Evolutionary conservation across 1,284 basidiomycete genomes (phyloP).

Genomic region (Coniferiporia weirii): DNA sequence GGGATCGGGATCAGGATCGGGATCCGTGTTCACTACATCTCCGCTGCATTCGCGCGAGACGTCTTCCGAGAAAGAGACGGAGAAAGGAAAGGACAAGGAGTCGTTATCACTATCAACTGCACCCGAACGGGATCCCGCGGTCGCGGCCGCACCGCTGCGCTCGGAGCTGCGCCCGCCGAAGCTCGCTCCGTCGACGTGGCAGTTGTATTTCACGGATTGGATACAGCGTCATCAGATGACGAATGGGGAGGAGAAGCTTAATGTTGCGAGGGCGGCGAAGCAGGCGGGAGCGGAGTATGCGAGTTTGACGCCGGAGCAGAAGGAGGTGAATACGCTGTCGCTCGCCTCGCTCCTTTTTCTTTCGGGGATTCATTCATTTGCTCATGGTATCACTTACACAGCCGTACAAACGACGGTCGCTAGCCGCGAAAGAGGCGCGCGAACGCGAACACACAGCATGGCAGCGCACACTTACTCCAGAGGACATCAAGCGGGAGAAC

Average conservation of each 20-base stretch:
- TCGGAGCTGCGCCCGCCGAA: constrained; percentile 82
- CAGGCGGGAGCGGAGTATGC: constrained; percentile 92
- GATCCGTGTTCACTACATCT: too few relatives aligned
- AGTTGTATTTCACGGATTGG: constrained; percentile 95
- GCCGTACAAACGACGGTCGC: constrained; percentile 81
- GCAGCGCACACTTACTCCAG: constrained; percentile 86
- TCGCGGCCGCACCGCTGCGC: constrained; percentile 46
- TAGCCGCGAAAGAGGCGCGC: constrained; percentile 77
- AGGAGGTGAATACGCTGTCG: constrained; percentile 59
- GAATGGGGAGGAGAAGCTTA: constrained; percentile 66
- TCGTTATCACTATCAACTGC: not conserved
- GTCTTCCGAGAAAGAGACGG: constrained; percentile 22
- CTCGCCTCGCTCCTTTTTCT: constrained; percentile 16
- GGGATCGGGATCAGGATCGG: too few relatives aligned
- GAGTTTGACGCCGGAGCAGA: constrained; percentile 70
- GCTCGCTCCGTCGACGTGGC: constrained; percentile 93
- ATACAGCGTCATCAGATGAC: constrained; percentile 84
- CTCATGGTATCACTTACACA: constrained; percentile 30
- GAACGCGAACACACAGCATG: constrained; percentile 82
- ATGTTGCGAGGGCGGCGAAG: constrained; percentile 94
- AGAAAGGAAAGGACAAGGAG: too few relatives aligned
- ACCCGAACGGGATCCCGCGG: not conserved
- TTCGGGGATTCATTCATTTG: constrained; percentile 22
- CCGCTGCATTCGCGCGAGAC: not conserved
- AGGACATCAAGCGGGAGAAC: constrained; percentile 94